Evolutionary conservation across 2,329 filamentous ascomycete genomes (phyloP), one percentile per base, ranked within the genome.

Genomic region (Eutypa lata): DNA sequence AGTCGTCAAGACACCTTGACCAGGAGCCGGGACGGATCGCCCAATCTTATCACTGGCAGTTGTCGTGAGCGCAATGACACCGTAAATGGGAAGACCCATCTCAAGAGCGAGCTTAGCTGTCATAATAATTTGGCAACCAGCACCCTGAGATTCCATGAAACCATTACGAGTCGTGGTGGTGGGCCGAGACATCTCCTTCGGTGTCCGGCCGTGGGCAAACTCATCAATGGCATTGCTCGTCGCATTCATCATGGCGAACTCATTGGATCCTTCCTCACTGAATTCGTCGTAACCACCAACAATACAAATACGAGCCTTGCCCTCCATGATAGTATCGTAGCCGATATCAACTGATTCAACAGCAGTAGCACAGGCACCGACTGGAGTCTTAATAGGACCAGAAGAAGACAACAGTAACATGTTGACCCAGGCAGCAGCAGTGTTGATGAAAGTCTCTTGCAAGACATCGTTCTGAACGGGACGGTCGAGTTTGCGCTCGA

Each of bases 221-320:
- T 99, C 95, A 62, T 97, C 92, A 56, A 97, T 89, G 24, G 93
- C 92, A 69, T 97, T 99, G 82, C 92, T 97, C 52, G 94, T 99
- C 54, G 94, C 94, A 76, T 96, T 96, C 94, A 99, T 99, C 80
- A 99, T 99, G 79, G 94, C 94, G 71, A 99, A 99, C 74, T 99
- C 94, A 68, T 97, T 99, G 1, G 94, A 99, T 49, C 94, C 95
- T 76, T 99, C 94, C 76, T 99, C 94, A 67, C 95, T 91, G 79
- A 99, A 97, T 76, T 99, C 95, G 77, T 99, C 94, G 68, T 99
- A 97, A 62, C 94, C 94, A 83, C 94, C 94, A 54, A 99, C 95
- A 61, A 99, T 88, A 81, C 93, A 97, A 67, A 99, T 85, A 49
- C 92, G 90, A 55, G 95, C 94, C 81, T 99, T 99, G 75, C 94